These are phyloP conservation scores for Colletotrichum eremochloae DNA, from an alignment of 2,329 filamentous ascomycete genomes.

Conservation along the genomic window DNA sequence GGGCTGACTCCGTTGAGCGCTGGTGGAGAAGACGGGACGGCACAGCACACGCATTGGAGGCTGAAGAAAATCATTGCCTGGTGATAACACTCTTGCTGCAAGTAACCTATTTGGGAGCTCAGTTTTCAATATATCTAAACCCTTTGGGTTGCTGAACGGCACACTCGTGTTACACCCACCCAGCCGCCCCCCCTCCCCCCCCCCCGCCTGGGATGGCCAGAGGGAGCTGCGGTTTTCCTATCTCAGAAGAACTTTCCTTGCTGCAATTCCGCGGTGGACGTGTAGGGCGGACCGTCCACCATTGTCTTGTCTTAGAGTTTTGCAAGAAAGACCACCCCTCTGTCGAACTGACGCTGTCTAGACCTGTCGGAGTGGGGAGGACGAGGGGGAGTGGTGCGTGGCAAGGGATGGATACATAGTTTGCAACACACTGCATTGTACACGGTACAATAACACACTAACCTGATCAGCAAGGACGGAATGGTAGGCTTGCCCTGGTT, in stretches of 20 bases:
- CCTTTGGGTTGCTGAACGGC: not conserved
- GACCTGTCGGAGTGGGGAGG: conserved; percentile 8
- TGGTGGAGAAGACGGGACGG: not conserved
- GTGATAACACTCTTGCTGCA: conserved; percentile 3
- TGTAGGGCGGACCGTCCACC: conserved; percentile 19
- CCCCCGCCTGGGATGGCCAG: conserved; percentile 11
- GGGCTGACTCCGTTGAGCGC: not conserved
- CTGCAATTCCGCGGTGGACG: conserved; percentile 21
- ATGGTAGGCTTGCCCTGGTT: not conserved
- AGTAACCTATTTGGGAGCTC: not conserved
- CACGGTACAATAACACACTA: not conserved
- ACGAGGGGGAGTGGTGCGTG: not conserved
- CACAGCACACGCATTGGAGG: not conserved
- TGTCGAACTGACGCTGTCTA: conserved; percentile 27
- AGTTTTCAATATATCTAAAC: not conserved
- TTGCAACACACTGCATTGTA: not conserved
- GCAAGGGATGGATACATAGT: not conserved
- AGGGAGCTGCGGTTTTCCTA: conserved; percentile 15
- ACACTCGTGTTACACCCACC: not conserved
- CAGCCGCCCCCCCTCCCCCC: conserved; percentile 7
- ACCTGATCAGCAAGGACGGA: not conserved
- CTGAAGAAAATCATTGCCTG: not conserved
- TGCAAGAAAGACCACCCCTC: conserved; percentile 6
- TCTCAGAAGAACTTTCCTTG: not conserved
- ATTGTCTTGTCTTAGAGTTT: conserved; percentile 36